Evolutionary conservation across 805 yeast species (phyloP).

Genomic region (Candida silvicultrix): DNA sequence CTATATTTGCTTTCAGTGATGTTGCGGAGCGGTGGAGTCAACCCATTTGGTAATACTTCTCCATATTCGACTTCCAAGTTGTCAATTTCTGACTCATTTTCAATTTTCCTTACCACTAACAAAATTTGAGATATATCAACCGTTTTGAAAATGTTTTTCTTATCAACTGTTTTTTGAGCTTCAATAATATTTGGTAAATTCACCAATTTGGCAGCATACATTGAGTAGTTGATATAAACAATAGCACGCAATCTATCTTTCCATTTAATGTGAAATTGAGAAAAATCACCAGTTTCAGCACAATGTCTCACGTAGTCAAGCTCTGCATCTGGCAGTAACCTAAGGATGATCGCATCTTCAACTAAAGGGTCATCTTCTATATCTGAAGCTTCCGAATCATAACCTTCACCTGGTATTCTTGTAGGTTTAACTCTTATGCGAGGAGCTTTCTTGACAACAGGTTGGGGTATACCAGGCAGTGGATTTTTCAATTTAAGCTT

Average conservation of each 20-base stretch:
- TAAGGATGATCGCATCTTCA: conserved; percentile 77
- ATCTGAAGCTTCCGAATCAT: conserved; percentile 95
- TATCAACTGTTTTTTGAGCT: conserved; percentile 81
- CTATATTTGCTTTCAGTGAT: conserved; percentile 67
- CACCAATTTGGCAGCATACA: conserved; percentile 80
- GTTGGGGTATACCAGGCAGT: background rate
- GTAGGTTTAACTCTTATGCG: conserved; percentile 49
- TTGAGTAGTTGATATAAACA: conserved; percentile 57
- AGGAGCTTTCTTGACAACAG: conserved; percentile 20
- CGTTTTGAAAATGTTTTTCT: conserved; percentile 81
- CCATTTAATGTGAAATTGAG: conserved; percentile 74
- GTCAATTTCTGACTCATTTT: conserved; percentile 41
- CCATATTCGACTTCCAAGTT: conserved; percentile 28
- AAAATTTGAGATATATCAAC: conserved; percentile 84
- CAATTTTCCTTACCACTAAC: conserved; percentile 55
- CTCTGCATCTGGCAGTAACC: conserved; percentile 65
- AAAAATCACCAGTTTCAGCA: conserved; percentile 69
- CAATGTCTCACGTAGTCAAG: conserved; percentile 71
- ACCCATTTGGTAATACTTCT: conserved; percentile 52
- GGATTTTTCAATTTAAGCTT: background rate
- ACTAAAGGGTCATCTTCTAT: conserved; percentile 89
- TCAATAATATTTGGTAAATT: conserved; percentile 87
- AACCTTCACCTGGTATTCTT: conserved; percentile 88
- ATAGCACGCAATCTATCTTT: conserved; percentile 76
- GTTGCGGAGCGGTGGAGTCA: conserved; percentile 74